Evolutionary conservation across 768 basidiomycete species (phyloP), one percentile per base, ranked within the genome.

Genomic region (Inosperma sp.): DNA sequence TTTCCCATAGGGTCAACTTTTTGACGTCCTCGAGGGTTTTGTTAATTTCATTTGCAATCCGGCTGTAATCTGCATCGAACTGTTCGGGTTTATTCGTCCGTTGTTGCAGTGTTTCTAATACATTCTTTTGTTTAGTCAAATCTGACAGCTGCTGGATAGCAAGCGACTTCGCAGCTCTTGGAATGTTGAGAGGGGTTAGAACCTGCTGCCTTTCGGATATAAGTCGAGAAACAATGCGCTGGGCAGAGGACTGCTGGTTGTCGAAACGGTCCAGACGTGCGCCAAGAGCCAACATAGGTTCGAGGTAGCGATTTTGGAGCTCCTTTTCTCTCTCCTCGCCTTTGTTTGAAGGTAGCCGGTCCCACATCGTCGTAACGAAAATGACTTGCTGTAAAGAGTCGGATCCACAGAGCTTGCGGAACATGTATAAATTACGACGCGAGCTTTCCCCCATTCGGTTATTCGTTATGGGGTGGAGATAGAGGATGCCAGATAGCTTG

Each of bases 331-430:
- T 27, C 17, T 29, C 25, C 19, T 30, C 39, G 4, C 48, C 48
- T 3, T 10, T 17, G 8, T 35, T 4, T 5, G 30, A 22, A 9
- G 26, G 17, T 29, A 27, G 30, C 17, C 40, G 37, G 27, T 49
- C 48, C 48, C 48, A 49, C 48, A 49, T 49, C 25, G 48, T 49
- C 17, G 48, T 49, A 19, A 49, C 48, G 48, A 49, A 49, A 6
- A 40, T 23, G 14, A 49, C 37, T 22, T 37, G 27, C 12, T 21
- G n/a, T 9, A 37, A 35, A 9, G 26, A 19, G 3, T 14, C 22
- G 22, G 25, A 30, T 8, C 48, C 48, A 23, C 48, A 49, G 16
- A 49, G n/a, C 29, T 49, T 44, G 54, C 49, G 34, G 27, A 51
- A 36, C 27, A 49, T 40, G 4, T 30, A 27, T 17, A 49, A 22